Base-by-base conservation (phyloP, 129 eudicot species). In the Chrysanthemum seticuspe region DNA sequence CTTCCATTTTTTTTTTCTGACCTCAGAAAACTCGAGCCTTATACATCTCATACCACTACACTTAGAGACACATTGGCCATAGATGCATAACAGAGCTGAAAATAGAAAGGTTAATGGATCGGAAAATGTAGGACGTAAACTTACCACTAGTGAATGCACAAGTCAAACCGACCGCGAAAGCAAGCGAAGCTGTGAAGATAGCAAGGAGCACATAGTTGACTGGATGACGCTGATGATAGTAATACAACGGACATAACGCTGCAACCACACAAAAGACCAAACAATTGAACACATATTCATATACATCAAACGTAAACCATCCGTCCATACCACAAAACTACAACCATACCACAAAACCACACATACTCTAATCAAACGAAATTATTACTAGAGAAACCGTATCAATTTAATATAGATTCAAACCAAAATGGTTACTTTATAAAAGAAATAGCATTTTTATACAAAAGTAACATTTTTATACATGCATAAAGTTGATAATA, bases 91-190 rank as follows among this genome's bases (percentile, higher is more conserved):
- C 6, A 4, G 29, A 5, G 40, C 36, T 10, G 13, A 15, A 6
- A 18, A 50, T 0, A 21, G 15, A 23, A 9, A 27, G 44, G 4
- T 13, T 44, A 13, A 71, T 59, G 49, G 53, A 40, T 40, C 47
- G 10, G 47, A 7, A 75, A 15, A 45, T n/a, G 14, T 45, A 4
- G 36, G 12, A 23, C 5, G 13, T 3, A 45, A 19, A 40, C 89
- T 85, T 78, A 89, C 96, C 98, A 52, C 79, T 84, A 13, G 91
- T 87, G 73, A 81, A 90, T 1, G 96, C 88, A 56, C 98, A 93
- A 2, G 91, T 74, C 80, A 93, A 73, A 2, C 98, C 98, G 44
- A 90, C 10, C 0, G 90, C 79, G 63, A 84, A 86, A 0, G 96
- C 85, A 34, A 93, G 79, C 10, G 96, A 10, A 13, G 78, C 76